Evolutionary conservation across 83 land plant species (phyloP), one percentile per base, ranked within the genome.

Genomic region (Picea engelmannii): DNA sequence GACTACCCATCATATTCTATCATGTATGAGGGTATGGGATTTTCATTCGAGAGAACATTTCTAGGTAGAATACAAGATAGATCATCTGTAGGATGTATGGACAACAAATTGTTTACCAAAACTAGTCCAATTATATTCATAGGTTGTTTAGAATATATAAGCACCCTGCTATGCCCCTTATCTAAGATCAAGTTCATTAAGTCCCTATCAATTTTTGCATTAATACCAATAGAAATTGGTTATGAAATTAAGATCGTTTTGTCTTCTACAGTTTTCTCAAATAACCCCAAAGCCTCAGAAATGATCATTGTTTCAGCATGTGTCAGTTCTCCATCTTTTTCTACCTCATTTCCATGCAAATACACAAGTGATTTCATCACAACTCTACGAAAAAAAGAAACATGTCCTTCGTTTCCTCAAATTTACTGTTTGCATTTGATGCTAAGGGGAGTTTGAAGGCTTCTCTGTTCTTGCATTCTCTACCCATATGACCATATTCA

Each of bases 311-410:
- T 86, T 78, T 88, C 90, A 59, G 83, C 86, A 68, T 83, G 89
- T 16, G 86, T 80, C 67, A 88, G 63, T 63, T 88, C 90, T 5
- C 90, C 90, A 77, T 89, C 89, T 78, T 86, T 88, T 18, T 89
- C 89, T 71, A 91, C 98, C 94, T 91, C 98, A 70, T 93, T 93
- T 4, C 95, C 98, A 87, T 95, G 98, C 68, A 95, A 85, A 73
- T 86, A 12, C 59, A 93, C 98, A 55, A 95, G 93, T 63, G 98
- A 89, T 82, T 93, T 95, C 85, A 95, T 44, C 88, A 90, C 98
- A 69, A 93, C 94, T 85, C 96, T 82, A 3, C 91, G 94, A 76
- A 95, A 93, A 27, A 93, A 88, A 67, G 98, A 94, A 40, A 65
- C 84, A 84, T 86, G 94, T 31, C 87, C 49, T 8, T 44, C 4